phyloP scores from a whole-genome alignment of 495 filamentous ascomycete genomes.

The Cercophora newfieldiana region DNA sequence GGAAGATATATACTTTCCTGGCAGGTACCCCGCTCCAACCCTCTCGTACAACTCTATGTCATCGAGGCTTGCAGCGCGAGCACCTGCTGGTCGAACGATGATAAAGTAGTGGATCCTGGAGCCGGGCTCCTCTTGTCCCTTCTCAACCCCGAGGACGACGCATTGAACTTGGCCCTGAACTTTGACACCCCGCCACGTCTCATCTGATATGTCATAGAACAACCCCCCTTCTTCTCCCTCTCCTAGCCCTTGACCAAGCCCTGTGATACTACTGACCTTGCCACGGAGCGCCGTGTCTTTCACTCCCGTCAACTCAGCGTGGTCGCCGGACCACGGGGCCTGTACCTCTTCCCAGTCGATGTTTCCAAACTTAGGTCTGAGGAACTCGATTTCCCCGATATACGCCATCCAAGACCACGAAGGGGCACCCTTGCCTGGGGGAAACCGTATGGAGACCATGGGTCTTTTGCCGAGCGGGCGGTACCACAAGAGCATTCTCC shows the following conservation, averaged over 20 bases:
- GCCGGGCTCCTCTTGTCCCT: not conserved
- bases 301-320: not conserved
- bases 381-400: conserved; percentile 21
- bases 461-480: not conserved
- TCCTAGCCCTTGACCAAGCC: not conserved
- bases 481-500: conserved; percentile 23
- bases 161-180: not conserved
- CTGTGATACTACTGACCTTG: not conserved
- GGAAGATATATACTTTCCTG: too few species aligned
- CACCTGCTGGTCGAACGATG: not conserved
- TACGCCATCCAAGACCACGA: conserved; percentile 34
- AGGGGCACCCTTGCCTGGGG: conserved; percentile 15
- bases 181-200: too few species aligned
- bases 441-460: conserved; percentile 12
- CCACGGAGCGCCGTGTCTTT: not conserved
- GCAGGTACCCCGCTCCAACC: conserved; percentile 4
- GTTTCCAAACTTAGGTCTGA: conserved; percentile 15
- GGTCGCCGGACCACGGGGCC: not conserved
- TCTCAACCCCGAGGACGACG: not conserved
- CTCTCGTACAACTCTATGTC: not conserved
- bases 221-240: not conserved
- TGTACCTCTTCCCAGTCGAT: not conserved
- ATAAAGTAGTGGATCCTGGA: not conserved
- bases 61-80: not conserved
- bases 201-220: not conserved